Conservation (phyloP, 768 basidiomycete species). For the Lentinula guzmanii region DNA sequence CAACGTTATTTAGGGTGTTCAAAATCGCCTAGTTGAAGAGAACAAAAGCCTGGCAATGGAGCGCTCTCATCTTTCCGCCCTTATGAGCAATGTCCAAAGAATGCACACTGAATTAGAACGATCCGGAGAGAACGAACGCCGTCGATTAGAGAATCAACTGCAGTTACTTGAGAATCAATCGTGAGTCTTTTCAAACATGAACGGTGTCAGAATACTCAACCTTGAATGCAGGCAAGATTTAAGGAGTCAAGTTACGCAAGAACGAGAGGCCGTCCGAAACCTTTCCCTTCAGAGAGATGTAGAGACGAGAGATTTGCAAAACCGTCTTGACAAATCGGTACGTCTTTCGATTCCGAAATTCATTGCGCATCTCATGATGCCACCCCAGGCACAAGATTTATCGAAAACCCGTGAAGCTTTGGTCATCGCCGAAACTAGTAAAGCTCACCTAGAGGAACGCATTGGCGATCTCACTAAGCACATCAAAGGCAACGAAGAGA, state of each 20-base stretch:
- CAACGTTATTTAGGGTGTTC: conserved; percentile 52
- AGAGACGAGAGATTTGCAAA: conserved; percentile 70
- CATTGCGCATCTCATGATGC: conserved; percentile 6
- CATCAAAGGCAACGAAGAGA: conserved; percentile 74
- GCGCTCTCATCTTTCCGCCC: conserved; percentile 77
- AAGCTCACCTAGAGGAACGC: conserved; percentile 71
- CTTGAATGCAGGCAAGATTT: conserved; percentile 60
- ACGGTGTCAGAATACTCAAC: background rate
- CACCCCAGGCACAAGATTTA: conserved; percentile 52
- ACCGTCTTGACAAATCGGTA: conserved; percentile 66
- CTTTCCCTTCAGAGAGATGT: conserved; percentile 76
- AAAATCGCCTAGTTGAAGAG: conserved; percentile 78
- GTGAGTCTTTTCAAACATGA: conserved; percentile 33
- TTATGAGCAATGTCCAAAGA: conserved; percentile 85
- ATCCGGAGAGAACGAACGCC: conserved; percentile 76
- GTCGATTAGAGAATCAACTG: conserved; percentile 74
- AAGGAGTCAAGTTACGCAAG: conserved; percentile 60
- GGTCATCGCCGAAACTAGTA: conserved; percentile 70
- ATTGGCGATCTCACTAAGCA: conserved; percentile 55
- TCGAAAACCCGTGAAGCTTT: conserved; percentile 66
- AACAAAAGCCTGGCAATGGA: conserved; percentile 77
- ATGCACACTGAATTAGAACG: conserved; percentile 87
- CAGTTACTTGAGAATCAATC: conserved; percentile 74
- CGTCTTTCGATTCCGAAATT: conserved; percentile 16
- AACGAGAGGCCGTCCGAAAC: conserved; percentile 71